Evolutionary conservation across 1,139 yeast species (phyloP).

Genomic region (Saccharomyces hybrid): DNA sequence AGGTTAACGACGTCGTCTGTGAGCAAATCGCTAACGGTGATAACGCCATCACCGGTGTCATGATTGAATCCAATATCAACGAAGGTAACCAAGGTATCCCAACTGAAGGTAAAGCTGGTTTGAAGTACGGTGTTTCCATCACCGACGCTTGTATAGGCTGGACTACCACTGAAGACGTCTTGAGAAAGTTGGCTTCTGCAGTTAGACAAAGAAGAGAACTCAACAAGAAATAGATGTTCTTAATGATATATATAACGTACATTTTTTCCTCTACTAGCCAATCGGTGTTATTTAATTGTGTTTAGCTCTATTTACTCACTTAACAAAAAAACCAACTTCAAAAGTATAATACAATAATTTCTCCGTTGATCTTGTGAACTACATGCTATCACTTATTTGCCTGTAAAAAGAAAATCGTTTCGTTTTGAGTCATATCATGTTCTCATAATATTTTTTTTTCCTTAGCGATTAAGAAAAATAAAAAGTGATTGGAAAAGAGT

Average conservation of each 20-base stretch:
- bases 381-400: background rate
- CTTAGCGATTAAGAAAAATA: background rate
- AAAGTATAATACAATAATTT: background rate
- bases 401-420: background rate
- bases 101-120: conserved; percentile 57
- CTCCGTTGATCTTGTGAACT: background rate
- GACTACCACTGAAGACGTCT: conserved; percentile 80
- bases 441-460: background rate
- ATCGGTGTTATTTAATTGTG: background rate
- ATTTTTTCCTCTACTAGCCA: background rate
- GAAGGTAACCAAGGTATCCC: conserved; percentile 91
- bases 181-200: conserved; percentile 70
- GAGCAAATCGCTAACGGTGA: conserved; percentile 80
- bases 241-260: background rate
- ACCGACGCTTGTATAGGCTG: conserved; percentile 95
- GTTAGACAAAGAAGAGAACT: conserved; percentile 67
- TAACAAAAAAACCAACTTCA: background rate
- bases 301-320: conserved; percentile 1
- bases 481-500: background rate
- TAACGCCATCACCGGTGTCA: conserved; percentile 73
- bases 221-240: conserved; percentile 15
- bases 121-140: conserved; percentile 92
- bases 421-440: background rate
- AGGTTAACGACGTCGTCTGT: conserved; percentile 70
- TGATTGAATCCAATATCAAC: conserved; percentile 90